Percentiles rank a stretch among this genome's conserved stretches.
These are phyloP conservation scores for Choiromyces venosus DNA, from an alignment of 495 filamentous ascomycete species.

Conservation along the genomic window DNA sequence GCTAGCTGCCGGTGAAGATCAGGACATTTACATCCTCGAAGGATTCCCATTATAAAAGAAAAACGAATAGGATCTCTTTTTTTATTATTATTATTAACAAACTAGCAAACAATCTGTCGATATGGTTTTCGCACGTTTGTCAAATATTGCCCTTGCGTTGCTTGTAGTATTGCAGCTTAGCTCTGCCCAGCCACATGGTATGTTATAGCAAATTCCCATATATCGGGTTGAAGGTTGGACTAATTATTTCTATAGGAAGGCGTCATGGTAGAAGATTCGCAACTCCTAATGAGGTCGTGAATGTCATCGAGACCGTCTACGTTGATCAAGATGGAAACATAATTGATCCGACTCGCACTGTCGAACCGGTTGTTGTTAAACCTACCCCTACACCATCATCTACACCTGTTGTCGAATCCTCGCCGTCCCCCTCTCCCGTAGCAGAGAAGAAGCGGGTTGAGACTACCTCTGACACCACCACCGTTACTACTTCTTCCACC, in stretches of 20 bases:
- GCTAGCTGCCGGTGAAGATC: no score
- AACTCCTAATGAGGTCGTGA: constrained; percentile 39
- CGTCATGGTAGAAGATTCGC: constrained; percentile 31
- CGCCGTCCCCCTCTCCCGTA: constrained; percentile 1
- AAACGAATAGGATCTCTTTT: background rate
- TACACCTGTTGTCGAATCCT: no score
- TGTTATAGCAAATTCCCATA: constrained; percentile 1
- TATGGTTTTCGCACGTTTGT: constrained; percentile 24
- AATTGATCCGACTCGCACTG: constrained; percentile 33
- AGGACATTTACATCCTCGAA: background rate
- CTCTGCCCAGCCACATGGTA: constrained; percentile 49
- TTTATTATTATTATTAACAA: background rate
- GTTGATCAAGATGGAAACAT: constrained; percentile 58
- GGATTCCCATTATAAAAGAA: background rate
- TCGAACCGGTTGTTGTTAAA: background rate
- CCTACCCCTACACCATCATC: constrained; percentile 15
- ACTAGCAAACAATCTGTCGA: background rate
- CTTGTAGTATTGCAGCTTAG: constrained; percentile 40
- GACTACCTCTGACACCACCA: constrained; percentile 9
- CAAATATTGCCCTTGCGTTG: constrained; percentile 19
- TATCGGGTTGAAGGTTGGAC: constrained; percentile 5
- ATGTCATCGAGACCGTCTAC: constrained; percentile 44
- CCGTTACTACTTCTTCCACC: constrained; percentile 12
- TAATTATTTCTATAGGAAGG: constrained; percentile 7
- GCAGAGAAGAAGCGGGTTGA: constrained; percentile 10